Evolutionary conservation across 2,329 filamentous ascomycete species (phyloP), one percentile per base, ranked within the genome.

Genomic region (Geosmithia flava): DNA sequence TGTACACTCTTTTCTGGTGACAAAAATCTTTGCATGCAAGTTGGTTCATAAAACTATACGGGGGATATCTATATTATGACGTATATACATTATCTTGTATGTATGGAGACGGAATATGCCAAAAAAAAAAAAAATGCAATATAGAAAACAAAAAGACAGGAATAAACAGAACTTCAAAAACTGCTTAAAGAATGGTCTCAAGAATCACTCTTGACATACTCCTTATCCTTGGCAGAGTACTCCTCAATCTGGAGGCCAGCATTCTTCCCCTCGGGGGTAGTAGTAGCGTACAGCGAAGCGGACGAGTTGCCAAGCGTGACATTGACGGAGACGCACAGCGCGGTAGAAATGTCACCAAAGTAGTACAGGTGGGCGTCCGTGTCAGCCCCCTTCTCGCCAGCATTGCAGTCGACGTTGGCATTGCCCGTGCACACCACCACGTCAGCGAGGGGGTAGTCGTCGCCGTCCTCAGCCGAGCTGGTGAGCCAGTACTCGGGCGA

Each of bases 401-500:
- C 75, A 55, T 79, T 80, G 63, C 77, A 80, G 37, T 49, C 42
- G 11, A 62, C 56, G 58, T 70, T 77, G 20, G 62, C 62, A 49
- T 63, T 66, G 51, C 77, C 77, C 15, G 59, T 50, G 63, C 76
- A 80, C 20, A 72, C 61, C 46, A 63, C 55, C 54, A 80, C 55
- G 45, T 73, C 66, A 4, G 45, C 48, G 30, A 68, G 52, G 13
- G 54, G 51, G 55, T 72, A 72, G 51, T 62, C 53, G 40, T 60
- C 53, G 7, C 62, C 64, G 46, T 52, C 56, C 16, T 59, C 53
- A 2, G 47, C 47, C 16, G 68, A 68, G 30, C 56, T 58, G 7
- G 66, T 59, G 37, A 84, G 67, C 72, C 77, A 87, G 64, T 80
- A 86, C 68, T 88, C 85, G 1, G 83, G 81, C 16, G 70, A 76